phyloP scores from a whole-genome alignment of 768 basidiomycete species.

The Rhodosporidiobolus sp. region DNA sequence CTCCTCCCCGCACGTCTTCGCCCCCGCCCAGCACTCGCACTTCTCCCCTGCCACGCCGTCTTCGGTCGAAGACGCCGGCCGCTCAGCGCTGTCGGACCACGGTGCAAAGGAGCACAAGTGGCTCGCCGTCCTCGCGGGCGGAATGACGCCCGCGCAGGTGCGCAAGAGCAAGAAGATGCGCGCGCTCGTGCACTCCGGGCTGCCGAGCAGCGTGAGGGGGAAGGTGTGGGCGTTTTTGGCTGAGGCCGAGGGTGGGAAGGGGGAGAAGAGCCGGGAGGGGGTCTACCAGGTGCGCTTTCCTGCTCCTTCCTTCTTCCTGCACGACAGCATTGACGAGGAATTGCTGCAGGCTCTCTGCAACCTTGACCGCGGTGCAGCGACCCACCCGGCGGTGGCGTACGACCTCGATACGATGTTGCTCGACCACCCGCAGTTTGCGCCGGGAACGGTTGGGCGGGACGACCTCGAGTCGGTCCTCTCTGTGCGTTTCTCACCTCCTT shows the following conservation, averaged over 20 bases:
- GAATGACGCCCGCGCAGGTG: constrained; percentile 56
- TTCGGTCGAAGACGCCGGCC: constrained; percentile 9
- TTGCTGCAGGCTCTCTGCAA: constrained; percentile 1
- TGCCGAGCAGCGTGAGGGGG: constrained; percentile 78
- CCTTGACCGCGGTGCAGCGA: background rate
- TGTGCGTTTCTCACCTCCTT: constrained; percentile 11
- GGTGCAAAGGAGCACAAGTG: constrained; percentile 72
- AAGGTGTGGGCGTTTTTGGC: constrained; percentile 62
- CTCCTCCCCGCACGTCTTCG: too few species aligned
- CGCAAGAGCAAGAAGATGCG: constrained; percentile 76
- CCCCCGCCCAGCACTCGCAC: constrained; percentile 6
- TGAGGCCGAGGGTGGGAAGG: background rate
- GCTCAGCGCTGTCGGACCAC: constrained; percentile 57
- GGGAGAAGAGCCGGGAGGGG: background rate
- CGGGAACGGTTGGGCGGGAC: constrained; percentile 6
- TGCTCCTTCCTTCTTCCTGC: background rate
- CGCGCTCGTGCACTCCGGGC: constrained; percentile 68
- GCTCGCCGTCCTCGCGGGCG: constrained; percentile 45
- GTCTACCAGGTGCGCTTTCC: constrained; percentile 11
- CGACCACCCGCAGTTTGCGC: constrained; percentile 26
- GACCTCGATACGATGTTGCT: constrained; percentile 15
- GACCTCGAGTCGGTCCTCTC: constrained; percentile 19
- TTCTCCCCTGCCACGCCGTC: constrained; percentile 30
- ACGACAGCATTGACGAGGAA: background rate
- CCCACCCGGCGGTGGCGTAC: background rate